Base-by-base conservation (phyloP, 352 stramenopile species). In the Peronospora tabacina region DNA sequence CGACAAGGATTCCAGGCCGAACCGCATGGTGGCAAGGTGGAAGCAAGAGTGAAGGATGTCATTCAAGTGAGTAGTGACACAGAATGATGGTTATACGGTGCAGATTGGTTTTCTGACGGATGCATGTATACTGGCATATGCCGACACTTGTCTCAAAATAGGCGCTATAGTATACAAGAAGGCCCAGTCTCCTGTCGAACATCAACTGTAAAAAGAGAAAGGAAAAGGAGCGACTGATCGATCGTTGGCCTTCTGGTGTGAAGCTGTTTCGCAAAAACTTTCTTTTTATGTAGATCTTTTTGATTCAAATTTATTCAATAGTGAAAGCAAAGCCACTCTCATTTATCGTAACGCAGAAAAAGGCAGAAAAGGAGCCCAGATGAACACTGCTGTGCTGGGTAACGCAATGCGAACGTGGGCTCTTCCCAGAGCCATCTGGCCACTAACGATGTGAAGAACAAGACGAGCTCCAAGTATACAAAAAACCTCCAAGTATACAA, bases 1-100 rank as follows among this genome's bases (percentile, higher is more conserved):
- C 19, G 55, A 40, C 8, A 47, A 8, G 24, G 49, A 36, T 33
- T 43, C 44, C 30, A 65, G 29, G 24, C 52, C 44, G 19, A 70
- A 47, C 33, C 61, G 61, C 61, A 71, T 64, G 26, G 44, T 42
- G n/a, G 43, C 39, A 2, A 3, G 29, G 36, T 28, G 13, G 2
- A 36, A 33, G 8, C 49, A 35, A 48, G 50, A 56, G 46, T 34
- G 46, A 28, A 28, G 40, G 47, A 46, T 26, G 22, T 26, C 22
- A 26, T 26, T 26, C 1, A 26, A 26, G 22, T 26, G 22, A 26
- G 22, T 6, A 26, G 22, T 61, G 53, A 56, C 46, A 17, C 8
- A 7, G 30, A 49, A 24, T 49, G 38, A 37, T 24, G 17, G 30
- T 1, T 1, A 36, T 12, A 32, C 5, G 28, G 9, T 30, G 4